These are phyloP conservation scores for Cymbidium sinense DNA, from an alignment of 106 monocot genomes.

Conservation along the genomic window DNA sequence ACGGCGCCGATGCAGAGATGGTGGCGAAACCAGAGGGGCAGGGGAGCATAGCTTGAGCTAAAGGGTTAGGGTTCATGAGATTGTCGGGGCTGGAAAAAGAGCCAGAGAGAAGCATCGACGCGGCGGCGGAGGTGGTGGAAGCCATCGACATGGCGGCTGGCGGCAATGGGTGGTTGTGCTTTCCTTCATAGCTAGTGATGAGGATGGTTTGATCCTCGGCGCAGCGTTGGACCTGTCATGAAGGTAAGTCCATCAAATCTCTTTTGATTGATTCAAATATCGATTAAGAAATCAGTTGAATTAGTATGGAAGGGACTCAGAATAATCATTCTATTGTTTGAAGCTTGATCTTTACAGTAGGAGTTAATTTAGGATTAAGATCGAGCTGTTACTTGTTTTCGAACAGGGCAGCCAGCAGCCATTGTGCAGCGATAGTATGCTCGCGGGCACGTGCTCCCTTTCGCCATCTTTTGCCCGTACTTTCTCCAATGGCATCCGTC, in stretches of 20 bases:
- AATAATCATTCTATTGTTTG: not conserved
- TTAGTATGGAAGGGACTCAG: too few species aligned
- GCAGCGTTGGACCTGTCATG: slow-evolving; percentile 56
- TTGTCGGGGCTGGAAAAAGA: slow-evolving; percentile 43
- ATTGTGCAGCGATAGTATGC: slow-evolving; percentile 86
- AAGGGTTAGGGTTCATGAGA: slow-evolving; percentile 29
- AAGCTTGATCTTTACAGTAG: not conserved
- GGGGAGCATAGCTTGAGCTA: not conserved
- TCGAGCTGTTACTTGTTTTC: slow-evolving; percentile 45
- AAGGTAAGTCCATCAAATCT: not conserved
- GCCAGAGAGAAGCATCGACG: slow-evolving; percentile 70
- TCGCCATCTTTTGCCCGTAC: slow-evolving; percentile 88
- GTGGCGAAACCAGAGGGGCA: slow-evolving; percentile 9
- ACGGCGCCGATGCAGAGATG: slow-evolving; percentile 9
- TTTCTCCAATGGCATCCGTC: slow-evolving; percentile 89
- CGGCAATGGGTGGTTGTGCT: slow-evolving; percentile 74
- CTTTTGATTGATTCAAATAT: too few species aligned
- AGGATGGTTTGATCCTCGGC: slow-evolving; percentile 60
- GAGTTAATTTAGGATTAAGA: too few species aligned
- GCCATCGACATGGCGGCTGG: slow-evolving; percentile 76
- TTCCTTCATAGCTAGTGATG: slow-evolving; percentile 77
- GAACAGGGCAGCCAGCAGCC: slow-evolving; percentile 67
- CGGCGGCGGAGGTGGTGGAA: slow-evolving; percentile 65
- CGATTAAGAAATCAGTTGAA: too few species aligned
- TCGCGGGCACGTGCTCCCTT: slow-evolving; percentile 69